Base-by-base conservation (phyloP, 805 yeast genomes). In the Candida michaelii region DNA sequence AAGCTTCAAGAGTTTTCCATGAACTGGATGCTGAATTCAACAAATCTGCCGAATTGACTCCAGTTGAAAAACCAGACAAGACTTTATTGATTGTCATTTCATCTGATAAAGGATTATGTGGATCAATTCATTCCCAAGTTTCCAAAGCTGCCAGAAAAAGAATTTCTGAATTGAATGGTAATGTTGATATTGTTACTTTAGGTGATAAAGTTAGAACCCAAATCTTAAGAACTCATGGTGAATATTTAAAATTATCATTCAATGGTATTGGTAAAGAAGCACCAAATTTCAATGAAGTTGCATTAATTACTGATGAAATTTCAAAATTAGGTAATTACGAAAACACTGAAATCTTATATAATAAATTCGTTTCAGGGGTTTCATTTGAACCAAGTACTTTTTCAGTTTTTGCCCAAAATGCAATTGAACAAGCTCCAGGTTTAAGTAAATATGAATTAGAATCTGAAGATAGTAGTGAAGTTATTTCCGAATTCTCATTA, bases 31-130 rank as follows among this genome's bases (percentile, higher is more conserved):
- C 74, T 49, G 89, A 85, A 63, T 88, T 93, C 57, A 88, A 74
- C 72, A 73, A 78, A 54, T 80, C 83, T 65, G 83, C 96, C 48
- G 96, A 88, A 73, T 30, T 44, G 16, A 87, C 95, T 50, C 66
- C 75, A 44, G 62, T 77, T 46, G 77, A 69, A 55, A 68, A 63
- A 34, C 76, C 76, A 60, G 84, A 82, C 72, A 86, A 83, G 72
- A 80, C 85, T 52, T 80, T 93, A 63, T 71, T 91, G 55, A 76
- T 91, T 61, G 97, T 90, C 45, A 81, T 89, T 51, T 85, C 98
- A 37, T 89, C 97, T 47, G 99, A 93, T 76, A 93, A 93, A 77
- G 99, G 99, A 65, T 80, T 93, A 60, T 93, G 99, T 80, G 99
- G 99, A 59, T 90, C 98, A 36, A 89, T 93, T 63, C 99, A 93